Conservation (phyloP, 768 basidiomycete species). For the Boletus reticulatus region DNA sequence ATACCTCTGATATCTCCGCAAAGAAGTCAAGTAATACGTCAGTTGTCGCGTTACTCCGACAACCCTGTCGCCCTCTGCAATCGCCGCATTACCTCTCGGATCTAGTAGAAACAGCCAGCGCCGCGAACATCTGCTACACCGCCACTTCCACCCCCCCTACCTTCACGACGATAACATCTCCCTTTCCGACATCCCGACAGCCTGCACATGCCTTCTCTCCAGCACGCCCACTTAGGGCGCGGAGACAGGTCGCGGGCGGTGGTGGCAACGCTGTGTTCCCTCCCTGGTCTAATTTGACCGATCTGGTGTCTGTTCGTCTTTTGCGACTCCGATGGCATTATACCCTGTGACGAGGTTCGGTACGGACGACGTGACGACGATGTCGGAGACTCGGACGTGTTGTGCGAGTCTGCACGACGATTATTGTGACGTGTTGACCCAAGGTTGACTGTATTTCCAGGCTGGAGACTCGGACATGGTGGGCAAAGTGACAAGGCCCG, state of each 20-base stretch:
- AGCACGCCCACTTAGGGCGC: constrained; percentile 18
- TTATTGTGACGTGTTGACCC: not conserved
- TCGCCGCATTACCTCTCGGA: not conserved
- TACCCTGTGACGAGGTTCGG: not conserved
- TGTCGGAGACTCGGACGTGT: not conserved
- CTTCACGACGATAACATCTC: not conserved
- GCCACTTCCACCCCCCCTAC: not conserved
- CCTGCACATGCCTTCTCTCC: constrained; percentile 11
- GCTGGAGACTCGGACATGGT: not conserved
- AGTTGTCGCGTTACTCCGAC: not conserved
- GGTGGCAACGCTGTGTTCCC: too few species aligned
- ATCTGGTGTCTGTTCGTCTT: too few species aligned
- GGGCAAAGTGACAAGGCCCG: not conserved
- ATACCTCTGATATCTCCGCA: not conserved
- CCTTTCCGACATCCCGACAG: not conserved
- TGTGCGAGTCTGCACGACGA: not conserved
- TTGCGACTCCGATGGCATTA: not conserved
- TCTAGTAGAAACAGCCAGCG: not conserved
- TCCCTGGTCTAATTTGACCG: too few species aligned
- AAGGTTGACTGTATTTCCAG: not conserved
- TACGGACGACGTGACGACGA: not conserved
- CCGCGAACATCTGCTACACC: not conserved
- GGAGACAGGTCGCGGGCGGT: too few species aligned
- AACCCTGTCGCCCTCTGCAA: not conserved
- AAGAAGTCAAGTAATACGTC: not conserved